A percentile compares a stretch with the other conserved stretches of the same genome.
phyloP scores from a whole-genome alignment of 352 stramenopile species.

The Phytophthora idaei region DNA sequence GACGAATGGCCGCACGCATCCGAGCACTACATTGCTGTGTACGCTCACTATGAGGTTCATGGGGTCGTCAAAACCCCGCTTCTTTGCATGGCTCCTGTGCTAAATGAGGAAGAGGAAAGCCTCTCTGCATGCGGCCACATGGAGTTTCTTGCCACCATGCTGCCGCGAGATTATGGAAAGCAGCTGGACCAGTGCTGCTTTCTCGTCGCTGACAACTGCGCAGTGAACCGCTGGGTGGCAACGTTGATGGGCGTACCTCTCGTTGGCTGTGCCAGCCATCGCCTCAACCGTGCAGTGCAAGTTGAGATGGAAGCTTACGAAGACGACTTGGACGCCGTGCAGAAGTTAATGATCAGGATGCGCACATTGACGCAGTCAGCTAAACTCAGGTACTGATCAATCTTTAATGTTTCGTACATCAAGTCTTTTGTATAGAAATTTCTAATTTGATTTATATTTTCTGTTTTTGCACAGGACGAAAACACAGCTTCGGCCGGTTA shows the following conservation, averaged over 20 bases:
- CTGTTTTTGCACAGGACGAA: neutral
- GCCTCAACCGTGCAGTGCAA: neutral
- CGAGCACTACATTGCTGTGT: neutral
- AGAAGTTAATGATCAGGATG: neutral
- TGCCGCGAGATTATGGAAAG: neutral
- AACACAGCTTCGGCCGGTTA: neutral
- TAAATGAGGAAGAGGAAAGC: neutral
- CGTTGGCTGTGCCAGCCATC: neutral
- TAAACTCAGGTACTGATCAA: neutral
- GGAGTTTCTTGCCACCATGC: neutral
- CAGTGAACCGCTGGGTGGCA: neutral
- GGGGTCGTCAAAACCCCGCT: neutral
- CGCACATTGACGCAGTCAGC: neutral
- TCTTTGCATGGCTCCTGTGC: neutral
- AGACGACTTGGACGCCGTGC: neutral
- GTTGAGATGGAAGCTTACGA: neutral
- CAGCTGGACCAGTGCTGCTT: neutral
- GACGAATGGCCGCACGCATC: neutral
- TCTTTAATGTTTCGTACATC: neutral
- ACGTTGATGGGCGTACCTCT: neutral
- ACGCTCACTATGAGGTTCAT: neutral
- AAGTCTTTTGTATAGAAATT: too few relatives aligned
- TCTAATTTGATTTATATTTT: too few relatives aligned
- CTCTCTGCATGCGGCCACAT: neutral
- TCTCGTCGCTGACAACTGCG: neutral